Base-by-base conservation (phyloP, 2,329 filamentous ascomycete genomes). In the Zymoseptoria pseudotritici region DNA sequence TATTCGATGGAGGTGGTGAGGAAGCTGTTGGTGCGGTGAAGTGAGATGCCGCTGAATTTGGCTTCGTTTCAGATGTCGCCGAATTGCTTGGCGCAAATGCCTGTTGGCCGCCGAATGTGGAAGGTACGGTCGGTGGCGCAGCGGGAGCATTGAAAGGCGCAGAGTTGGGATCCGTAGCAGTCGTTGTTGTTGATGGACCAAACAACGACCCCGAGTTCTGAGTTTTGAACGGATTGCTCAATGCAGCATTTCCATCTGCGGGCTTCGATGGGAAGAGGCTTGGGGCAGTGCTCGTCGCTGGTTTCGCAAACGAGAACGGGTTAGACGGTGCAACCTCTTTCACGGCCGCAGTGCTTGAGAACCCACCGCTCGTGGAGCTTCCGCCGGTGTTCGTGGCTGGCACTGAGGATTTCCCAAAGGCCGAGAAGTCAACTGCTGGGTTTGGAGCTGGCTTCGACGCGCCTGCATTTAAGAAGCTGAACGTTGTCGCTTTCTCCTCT, bases 61-160 rank as follows among this genome's bases (percentile, higher is more conserved):
- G 46, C 56, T 67, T 63, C 55, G 59, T 63, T 61, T 67, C 63
- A 55, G 63, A n/a, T 58, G 61, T 60, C 58, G 56, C 57, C 50
- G 55, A 54, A 29, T 54, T 42, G 60, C 55, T 61, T 54, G 59
- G 61, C 58, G 61, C 56, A 51, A 55, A 42, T 36, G 42, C 59
- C 54, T 17, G 29, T n/a, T 50, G 55, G 21, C 46, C 13, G 13
- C 29, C 22, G 42, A 50, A 57, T 24, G n/a, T 21, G 46, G 55
- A 57, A 51, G 21, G 55, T 29, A 31, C 31, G 21, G 11, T 51
- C 17, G 13, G 5, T 46, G 36, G 13, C 36, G 36, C 36, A 7
- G 36, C 17, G 17, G 36, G 13, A 46, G 36, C 36, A 46, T 17
- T n/a, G 36, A 7, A 17, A 17, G 36, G 13, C 36, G 36, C 36